Percentiles rank a stretch among this genome's conserved stretches.
These are phyloP conservation scores for Capronia epimyces DNA, from an alignment of 2,329 filamentous ascomycete species.

Conservation along the genomic window DNA sequence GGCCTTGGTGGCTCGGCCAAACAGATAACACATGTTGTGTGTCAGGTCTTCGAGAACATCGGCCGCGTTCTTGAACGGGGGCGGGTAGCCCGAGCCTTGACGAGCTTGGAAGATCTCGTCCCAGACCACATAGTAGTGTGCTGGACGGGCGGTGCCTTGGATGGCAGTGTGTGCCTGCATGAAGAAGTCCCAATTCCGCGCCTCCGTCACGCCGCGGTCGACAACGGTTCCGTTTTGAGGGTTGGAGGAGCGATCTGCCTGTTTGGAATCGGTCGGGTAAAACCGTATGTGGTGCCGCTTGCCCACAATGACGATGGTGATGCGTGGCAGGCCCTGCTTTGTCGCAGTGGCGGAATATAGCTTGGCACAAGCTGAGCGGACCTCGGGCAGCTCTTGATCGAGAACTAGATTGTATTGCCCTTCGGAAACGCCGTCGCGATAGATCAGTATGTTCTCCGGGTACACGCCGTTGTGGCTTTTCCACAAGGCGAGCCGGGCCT, in stretches of 20 bases:
- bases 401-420: constrained; percentile 71
- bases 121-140: constrained; percentile 71
- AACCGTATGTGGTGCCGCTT: constrained; percentile 89
- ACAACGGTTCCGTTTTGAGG: constrained; percentile 72
- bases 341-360: constrained; percentile 51
- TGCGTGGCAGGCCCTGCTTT: constrained; percentile 51
- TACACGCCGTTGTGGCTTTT: constrained; percentile 49
- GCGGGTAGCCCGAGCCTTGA: constrained; percentile 19
- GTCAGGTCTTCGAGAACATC: constrained; percentile 65
- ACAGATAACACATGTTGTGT: constrained; percentile 45
- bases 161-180: constrained; percentile 74
- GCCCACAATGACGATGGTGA: constrained; percentile 72
- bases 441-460: constrained; percentile 74
- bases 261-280: constrained; percentile 57
- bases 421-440: constrained; percentile 84
- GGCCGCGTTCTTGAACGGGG: constrained; percentile 44
- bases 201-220: constrained; percentile 74
- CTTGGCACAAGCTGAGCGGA: constrained; percentile 55
- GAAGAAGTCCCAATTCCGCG: constrained; percentile 76
- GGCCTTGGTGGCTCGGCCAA: constrained; percentile 76
- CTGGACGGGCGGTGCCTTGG: constrained; percentile 76
- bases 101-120: constrained; percentile 53
- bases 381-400: constrained; percentile 54
- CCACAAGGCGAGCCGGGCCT: constrained; percentile 63
- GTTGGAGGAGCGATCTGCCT: constrained; percentile 56